Evolutionary conservation across 352 stramenopile genomes (phyloP).

Genomic region (Nothophytophthora sp.): DNA sequence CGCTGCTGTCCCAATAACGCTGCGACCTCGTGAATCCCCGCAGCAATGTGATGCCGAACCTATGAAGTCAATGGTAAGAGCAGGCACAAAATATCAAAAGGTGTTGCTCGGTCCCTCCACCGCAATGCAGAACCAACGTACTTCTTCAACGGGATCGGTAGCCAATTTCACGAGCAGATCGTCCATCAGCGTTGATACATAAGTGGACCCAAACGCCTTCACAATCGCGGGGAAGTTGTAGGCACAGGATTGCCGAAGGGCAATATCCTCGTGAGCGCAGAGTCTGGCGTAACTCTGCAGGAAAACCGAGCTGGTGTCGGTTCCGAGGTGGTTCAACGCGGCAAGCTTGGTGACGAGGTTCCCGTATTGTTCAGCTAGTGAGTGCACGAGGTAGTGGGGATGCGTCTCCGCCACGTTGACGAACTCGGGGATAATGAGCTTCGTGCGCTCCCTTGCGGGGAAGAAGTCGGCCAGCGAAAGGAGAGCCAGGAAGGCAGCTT

Average conservation of each 20-base stretch:
- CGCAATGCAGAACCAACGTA: conserved; percentile 8
- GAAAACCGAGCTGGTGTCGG: conserved; percentile 47
- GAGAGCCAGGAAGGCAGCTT: conserved; percentile 71
- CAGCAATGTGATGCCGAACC: conserved; percentile 67
- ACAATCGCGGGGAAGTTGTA: conserved; percentile 84
- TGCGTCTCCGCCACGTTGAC: conserved; percentile 51
- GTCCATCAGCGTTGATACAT: conserved; percentile 67
- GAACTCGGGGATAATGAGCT: conserved; percentile 72
- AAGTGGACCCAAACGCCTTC: conserved; percentile 62
- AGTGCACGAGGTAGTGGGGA: conserved; percentile 60
- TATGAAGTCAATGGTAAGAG: conserved; percentile 12
- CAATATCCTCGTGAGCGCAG: conserved; percentile 56
- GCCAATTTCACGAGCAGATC: conserved; percentile 65
- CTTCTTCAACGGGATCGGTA: conserved; percentile 50
- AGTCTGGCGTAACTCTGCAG: conserved; percentile 67
- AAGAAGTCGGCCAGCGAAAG: conserved; percentile 81
- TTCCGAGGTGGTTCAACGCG: conserved; percentile 54
- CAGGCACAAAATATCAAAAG: too few relatives aligned
- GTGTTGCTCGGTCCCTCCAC: background rate
- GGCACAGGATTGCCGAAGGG: conserved; percentile 61
- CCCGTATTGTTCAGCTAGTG: conserved; percentile 56
- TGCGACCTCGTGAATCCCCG: conserved; percentile 76
- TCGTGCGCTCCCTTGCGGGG: conserved; percentile 46
- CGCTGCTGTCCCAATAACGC: conserved; percentile 59
- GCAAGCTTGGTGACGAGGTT: conserved; percentile 68